phyloP scores from a whole-genome alignment of 208 protist species.

The Leishmania amazonensis region DNA sequence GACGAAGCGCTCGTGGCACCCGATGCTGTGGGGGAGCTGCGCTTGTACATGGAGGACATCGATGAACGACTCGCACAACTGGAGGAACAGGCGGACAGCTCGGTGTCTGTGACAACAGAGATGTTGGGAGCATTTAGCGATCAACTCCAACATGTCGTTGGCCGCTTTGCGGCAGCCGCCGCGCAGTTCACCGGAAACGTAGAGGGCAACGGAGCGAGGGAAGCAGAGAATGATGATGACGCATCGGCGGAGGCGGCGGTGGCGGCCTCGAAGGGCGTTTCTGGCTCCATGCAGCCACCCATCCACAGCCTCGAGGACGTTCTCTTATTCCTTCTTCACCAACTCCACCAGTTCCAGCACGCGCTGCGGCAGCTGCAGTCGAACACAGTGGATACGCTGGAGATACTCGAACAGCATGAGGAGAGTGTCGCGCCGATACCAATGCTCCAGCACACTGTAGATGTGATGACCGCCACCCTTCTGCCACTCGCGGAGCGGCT shows the following conservation, averaged over 20 bases:
- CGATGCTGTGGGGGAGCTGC: conserved; percentile 7
- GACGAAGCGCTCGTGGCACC: background rate
- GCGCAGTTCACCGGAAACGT: conserved; percentile 10
- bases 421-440: conserved; percentile 44
- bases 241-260: background rate
- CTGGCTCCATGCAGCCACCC: background rate
- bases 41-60: conserved; percentile 7
- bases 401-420: conserved; percentile 78
- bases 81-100: conserved; percentile 23
- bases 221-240: background rate
- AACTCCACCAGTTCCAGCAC: conserved; percentile 40
- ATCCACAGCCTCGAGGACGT: conserved; percentile 58
- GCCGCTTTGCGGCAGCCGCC: conserved; percentile 29
- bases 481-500: conserved; percentile 33
- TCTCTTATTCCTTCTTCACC: conserved; percentile 59
- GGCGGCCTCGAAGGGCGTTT: background rate
- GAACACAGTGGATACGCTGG: conserved; percentile 60
- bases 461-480: conserved; percentile 33
- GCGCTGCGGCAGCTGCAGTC: conserved; percentile 51
- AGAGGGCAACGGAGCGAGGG: background rate
- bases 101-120: conserved; percentile 33
- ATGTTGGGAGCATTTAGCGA: conserved; percentile 38
- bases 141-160: conserved; percentile 52
- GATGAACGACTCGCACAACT: conserved; percentile 22
- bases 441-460: conserved; percentile 40